Conservation (phyloP, 2,329 filamentous ascomycete species). For the Fusarium denticulatum region DNA sequence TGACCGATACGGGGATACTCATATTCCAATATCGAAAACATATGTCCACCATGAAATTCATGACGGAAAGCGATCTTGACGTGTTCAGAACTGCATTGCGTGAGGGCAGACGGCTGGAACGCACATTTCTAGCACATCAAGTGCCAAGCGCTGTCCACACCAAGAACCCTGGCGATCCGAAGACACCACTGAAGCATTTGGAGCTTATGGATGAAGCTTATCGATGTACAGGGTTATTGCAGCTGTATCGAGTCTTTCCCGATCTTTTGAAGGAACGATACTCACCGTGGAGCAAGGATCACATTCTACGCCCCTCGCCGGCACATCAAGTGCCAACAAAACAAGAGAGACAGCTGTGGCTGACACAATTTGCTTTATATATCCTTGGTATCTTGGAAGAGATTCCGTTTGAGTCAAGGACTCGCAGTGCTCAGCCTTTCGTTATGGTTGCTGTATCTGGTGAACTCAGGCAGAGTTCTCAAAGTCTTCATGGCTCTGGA, state of each 20-base stretch:
- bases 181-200: not conserved
- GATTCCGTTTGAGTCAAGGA: slow-evolving; percentile 2
- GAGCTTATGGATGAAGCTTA: slow-evolving; percentile 6
- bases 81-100: not conserved
- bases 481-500: rapidly evolving
- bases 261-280: slow-evolving; percentile 2
- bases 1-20: not conserved
- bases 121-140: not conserved
- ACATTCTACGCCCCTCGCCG: not conserved
- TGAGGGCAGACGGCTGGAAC: not conserved
- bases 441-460: slow-evolving; percentile 7
- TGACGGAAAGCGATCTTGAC: not conserved
- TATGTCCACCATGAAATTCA: not conserved
- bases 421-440: slow-evolving; percentile 8
- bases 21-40: not conserved
- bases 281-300: not conserved
- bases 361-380: not conserved
- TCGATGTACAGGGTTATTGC: not conserved
- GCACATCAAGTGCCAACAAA: not conserved
- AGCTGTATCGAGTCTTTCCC: slow-evolving; percentile 2
- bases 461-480: not conserved
- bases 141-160: not conserved
- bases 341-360: not conserved
- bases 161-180: not conserved
- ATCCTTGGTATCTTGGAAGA: not conserved